Evolutionary conservation across 2,329 filamentous ascomycete genomes (phyloP), one percentile per base, ranked within the genome.

Genomic region (Trichoderma atroviride): DNA sequence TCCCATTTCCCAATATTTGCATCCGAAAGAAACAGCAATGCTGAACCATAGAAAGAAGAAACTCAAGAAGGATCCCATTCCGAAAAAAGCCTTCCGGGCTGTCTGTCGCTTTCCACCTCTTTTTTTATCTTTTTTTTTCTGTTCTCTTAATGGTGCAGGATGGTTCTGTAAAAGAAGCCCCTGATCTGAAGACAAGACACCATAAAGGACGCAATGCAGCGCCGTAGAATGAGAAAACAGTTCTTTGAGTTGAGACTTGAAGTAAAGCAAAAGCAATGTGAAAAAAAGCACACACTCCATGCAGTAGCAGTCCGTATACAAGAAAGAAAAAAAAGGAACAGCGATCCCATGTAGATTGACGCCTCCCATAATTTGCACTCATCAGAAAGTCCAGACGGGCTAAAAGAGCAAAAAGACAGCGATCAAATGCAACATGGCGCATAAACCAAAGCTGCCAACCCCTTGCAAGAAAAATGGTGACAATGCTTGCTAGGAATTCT

Each of bases 331-430:
- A 47, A 58, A 66, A 50, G n/a, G 53, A 59, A 59, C 27, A 37
- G 63, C 29, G 63, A 37, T 24, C 63, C 63, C 40, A 29, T 52
- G 50, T 16, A 59, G 77, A 76, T 76, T 79, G 68, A 75, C 75
- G 81, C 80, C 81, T 80, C 78, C 80, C 79, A 79, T 79, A 57
- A 65, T 79, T 79, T 72, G 75, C 78, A 76, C 76, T 80, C 80
- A 81, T 81, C 80, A 81, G 78, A 82, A 80, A 73, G 78, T 74
- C 7, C 69, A 80, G 79, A 82, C 80, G 80, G 81, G 83, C 83
- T 35, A 65, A 85, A 84, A 83, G 84, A 85, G 83, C 81, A 83
- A 82, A 43, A 84, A 84, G 81, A 29, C 72, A 66, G 74, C 73
- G 68, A 57, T 69, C 75, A 74, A 80, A 75, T 82, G 82, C 82